phyloP scores from a whole-genome alignment of 257 asterid species.

The Solanum neorickii region DNA sequence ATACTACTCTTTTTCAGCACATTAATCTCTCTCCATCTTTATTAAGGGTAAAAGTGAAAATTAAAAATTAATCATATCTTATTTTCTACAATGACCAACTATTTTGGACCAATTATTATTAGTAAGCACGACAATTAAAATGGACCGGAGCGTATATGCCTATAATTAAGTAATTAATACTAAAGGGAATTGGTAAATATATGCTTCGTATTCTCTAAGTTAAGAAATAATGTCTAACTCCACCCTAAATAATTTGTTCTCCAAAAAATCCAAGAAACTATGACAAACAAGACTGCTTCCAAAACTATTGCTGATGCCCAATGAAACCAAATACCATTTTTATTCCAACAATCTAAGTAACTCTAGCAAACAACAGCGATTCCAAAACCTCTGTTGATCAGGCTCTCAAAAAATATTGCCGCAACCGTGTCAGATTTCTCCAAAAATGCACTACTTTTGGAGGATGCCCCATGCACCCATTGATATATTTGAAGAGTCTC shows the following conservation, averaged over 20 bases:
- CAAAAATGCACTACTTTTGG: not conserved
- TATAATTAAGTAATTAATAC: not conserved
- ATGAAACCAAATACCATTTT: not conserved
- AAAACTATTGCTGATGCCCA: not conserved
- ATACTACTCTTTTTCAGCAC: not conserved
- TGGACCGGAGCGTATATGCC: not conserved
- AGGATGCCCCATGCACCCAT: not conserved
- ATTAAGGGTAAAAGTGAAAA: not conserved
- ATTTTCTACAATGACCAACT: not conserved
- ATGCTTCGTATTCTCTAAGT: not conserved
- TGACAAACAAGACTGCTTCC: not conserved
- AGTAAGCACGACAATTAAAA: not conserved
- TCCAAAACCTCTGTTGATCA: not conserved
- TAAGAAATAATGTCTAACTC: not conserved
- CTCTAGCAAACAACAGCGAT: not conserved
- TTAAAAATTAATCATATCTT: not conserved
- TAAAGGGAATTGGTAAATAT: not conserved
- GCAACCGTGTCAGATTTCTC: not conserved
- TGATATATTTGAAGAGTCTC: not conserved
- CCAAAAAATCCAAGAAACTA: not conserved
- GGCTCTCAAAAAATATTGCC: not conserved
- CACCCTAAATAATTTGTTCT: not conserved
- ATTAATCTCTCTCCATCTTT: not conserved
- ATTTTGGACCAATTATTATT: not conserved
- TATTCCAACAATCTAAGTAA: not conserved